Evolutionary conservation across 768 basidiomycete genomes (phyloP).

Genomic region (Tremella yokohamensis): DNA sequence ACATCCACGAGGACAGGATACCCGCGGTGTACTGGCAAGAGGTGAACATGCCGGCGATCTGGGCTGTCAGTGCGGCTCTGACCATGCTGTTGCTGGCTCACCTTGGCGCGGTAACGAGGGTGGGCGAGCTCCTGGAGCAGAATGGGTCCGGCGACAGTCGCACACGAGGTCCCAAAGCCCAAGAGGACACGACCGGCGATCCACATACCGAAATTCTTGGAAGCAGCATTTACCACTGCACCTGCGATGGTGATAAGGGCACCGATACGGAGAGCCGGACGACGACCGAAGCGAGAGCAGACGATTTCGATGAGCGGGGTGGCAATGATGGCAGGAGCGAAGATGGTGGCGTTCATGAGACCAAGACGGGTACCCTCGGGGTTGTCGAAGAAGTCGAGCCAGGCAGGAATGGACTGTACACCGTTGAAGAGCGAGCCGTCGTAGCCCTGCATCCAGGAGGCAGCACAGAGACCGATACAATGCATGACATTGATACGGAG

Average conservation of each 20-base stretch:
- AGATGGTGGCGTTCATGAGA: conserved; percentile 3
- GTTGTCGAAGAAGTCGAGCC: neutral
- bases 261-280: too few relatives aligned
- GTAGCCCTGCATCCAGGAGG: neutral
- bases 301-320: too few relatives aligned
- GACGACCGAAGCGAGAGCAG: too few relatives aligned
- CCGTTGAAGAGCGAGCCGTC: conserved; percentile 5
- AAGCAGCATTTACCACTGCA: too few relatives aligned
- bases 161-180: conserved; percentile 64
- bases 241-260: too few relatives aligned
- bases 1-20: conserved; percentile 2
- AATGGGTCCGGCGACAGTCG: conserved; percentile 71
- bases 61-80: neutral
- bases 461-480: neutral
- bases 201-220: conserved; percentile 5
- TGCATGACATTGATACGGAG: conserved; percentile 1
- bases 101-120: conserved; percentile 53
- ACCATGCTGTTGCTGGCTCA: too few relatives aligned
- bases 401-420: neutral
- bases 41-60: neutral
- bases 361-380: neutral
- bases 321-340: too few relatives aligned
- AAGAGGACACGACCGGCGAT: conserved; percentile 15
- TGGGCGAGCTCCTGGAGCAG: conserved; percentile 77
- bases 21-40: neutral